Percentiles rank a stretch among this genome's conserved stretches.
These are phyloP conservation scores for Agaricus blazei DNA, from an alignment of 768 basidiomycete genomes.

Conservation along the genomic window DNA sequence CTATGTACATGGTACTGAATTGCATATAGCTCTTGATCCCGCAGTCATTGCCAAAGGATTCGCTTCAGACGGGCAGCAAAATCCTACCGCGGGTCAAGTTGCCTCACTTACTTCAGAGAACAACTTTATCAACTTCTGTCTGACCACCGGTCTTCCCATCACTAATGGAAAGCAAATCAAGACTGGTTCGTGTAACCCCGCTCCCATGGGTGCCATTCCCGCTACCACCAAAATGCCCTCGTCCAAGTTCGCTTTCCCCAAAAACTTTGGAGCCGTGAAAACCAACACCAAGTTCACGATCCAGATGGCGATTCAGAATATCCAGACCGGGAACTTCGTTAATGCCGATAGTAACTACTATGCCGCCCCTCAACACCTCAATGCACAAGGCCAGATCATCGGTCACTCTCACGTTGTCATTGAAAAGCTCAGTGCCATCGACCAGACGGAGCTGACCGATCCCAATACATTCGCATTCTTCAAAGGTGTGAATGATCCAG, in stretches of 20 bases:
- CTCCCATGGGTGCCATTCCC: constrained; percentile 44
- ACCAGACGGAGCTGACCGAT: constrained; percentile 39
- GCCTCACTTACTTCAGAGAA: constrained; percentile 48
- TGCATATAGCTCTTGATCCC: constrained; percentile 32
- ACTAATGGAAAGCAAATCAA: constrained; percentile 45
- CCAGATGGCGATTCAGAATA: constrained; percentile 29
- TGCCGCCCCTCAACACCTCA: constrained; percentile 45
- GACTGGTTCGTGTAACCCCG: constrained; percentile 49
- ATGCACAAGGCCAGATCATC: constrained; percentile 34
- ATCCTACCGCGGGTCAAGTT: constrained; percentile 39
- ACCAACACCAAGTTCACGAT: constrained; percentile 40
- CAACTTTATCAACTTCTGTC: constrained; percentile 65
- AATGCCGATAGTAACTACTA: constrained; percentile 48
- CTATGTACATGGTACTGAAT: not conserved
- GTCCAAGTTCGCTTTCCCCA: constrained; percentile 38
- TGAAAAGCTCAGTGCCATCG: constrained; percentile 37
- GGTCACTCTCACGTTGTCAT: constrained; percentile 59
- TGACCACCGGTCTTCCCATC: constrained; percentile 38
- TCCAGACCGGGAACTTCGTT: constrained; percentile 43
- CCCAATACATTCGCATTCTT: constrained; percentile 58
- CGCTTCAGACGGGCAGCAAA: constrained; percentile 38
- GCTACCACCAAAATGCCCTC: constrained; percentile 40
- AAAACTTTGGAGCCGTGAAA: constrained; percentile 34
- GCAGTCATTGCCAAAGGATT: constrained; percentile 35
- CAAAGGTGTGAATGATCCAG: constrained; percentile 51